Evolutionary conservation across 306 rosid genomes (phyloP).

Genomic region (Begonia masoniana): DNA sequence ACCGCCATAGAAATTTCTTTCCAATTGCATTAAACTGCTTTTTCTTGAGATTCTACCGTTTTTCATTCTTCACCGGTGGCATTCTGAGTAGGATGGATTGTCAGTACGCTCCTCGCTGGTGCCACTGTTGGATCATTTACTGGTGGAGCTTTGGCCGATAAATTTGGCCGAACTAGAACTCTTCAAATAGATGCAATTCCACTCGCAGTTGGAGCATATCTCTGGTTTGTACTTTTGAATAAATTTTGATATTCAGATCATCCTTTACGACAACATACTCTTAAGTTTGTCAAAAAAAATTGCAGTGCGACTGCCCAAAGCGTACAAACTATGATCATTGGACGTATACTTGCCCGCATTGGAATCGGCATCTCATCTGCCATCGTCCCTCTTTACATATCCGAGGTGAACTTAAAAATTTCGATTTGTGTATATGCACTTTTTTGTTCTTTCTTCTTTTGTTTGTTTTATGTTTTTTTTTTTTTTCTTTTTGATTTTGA

Average conservation of each 20-base stretch:
- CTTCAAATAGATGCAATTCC: constrained; percentile 89
- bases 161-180: constrained; percentile 74
- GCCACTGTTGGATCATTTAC: constrained; percentile 86
- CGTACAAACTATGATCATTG: constrained; percentile 78
- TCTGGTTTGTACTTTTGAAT: constrained; percentile 38
- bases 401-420: constrained; percentile 42
- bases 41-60: not conserved
- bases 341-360: constrained; percentile 83
- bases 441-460: constrained; percentile 10
- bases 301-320: constrained; percentile 87
- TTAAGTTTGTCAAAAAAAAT: constrained; percentile 2
- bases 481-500: not conserved
- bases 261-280: constrained; percentile 3
- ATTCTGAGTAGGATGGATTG: constrained; percentile 70
- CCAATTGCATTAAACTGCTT: too few species aligned
- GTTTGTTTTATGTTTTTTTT: not conserved
- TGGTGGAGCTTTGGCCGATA: constrained; percentile 89
- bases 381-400: constrained; percentile 86
- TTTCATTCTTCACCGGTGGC: constrained; percentile 10
- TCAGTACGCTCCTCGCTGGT: constrained; percentile 77
- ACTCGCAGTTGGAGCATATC: constrained; percentile 61
- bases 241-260: constrained; percentile 7
- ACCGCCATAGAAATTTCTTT: too few species aligned
- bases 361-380: constrained; percentile 92
- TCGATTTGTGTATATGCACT: too few species aligned